Evolutionary conservation across 2,329 filamentous ascomycete genomes (phyloP).

Genomic region (Leptosphaerulina australis): DNA sequence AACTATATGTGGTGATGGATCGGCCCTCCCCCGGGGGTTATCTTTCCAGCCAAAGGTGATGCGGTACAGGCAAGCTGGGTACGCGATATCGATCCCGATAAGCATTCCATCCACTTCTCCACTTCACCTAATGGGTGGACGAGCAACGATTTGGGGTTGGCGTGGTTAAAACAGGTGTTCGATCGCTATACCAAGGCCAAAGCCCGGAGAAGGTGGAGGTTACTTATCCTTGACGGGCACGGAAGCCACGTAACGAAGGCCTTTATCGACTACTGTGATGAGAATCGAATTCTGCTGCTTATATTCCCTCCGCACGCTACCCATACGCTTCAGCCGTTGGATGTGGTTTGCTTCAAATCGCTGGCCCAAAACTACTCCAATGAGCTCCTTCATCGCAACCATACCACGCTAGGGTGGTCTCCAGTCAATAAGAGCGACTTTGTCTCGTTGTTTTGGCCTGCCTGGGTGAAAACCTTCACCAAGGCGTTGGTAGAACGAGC

Average conservation of each 20-base stretch:
- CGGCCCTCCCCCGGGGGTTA: slow-evolving; percentile 10
- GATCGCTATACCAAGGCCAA: slow-evolving; percentile 20
- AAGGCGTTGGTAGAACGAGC: not conserved
- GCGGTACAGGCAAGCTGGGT: slow-evolving; percentile 14
- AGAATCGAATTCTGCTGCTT: slow-evolving; percentile 16
- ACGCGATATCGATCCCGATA: slow-evolving; percentile 1
- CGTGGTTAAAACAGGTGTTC: slow-evolving; percentile 5
- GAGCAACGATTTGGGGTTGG: not conserved
- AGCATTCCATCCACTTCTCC: not conserved
- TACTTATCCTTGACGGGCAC: slow-evolving; percentile 26
- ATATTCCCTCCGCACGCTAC: not conserved
- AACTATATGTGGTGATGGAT: slow-evolving; percentile 18
- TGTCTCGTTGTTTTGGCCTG: not conserved
- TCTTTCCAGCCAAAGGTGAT: slow-evolving; percentile 11
- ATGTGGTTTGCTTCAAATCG: not conserved
- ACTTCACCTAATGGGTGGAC: slow-evolving; percentile 5
- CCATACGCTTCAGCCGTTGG: not conserved
- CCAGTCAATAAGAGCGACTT: not conserved
- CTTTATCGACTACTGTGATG: slow-evolving; percentile 23
- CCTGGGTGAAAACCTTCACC: not conserved
- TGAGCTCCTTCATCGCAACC: not conserved
- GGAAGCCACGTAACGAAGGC: slow-evolving; percentile 17
- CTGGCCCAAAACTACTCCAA: not conserved
- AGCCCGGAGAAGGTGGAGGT: slow-evolving; percentile 8
- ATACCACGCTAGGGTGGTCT: not conserved